These are phyloP conservation scores for Thelonectria discophora DNA, from an alignment of 2,329 filamentous ascomycete species.

Conservation along the genomic window DNA sequence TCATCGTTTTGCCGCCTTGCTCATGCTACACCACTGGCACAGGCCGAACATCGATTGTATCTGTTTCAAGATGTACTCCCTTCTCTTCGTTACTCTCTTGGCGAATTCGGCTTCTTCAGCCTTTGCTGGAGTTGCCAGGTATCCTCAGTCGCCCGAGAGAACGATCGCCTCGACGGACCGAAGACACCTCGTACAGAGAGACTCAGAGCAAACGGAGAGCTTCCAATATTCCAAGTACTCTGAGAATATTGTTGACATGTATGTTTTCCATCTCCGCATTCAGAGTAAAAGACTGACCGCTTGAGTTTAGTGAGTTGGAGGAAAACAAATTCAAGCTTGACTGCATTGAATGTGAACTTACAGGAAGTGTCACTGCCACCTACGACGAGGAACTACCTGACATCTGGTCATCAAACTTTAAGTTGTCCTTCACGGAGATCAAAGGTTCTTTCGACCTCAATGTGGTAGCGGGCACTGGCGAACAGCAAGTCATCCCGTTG, in stretches of 20 bases:
- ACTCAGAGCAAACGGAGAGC: background rate
- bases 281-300: background rate
- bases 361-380: background rate
- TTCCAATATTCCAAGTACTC: background rate
- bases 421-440: slow-evolving; percentile 4
- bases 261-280: background rate
- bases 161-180: background rate
- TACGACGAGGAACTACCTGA: slow-evolving; percentile 2
- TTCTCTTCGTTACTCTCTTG: background rate
- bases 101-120: background rate
- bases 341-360: slow-evolving; percentile 8
- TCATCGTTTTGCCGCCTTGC: background rate
- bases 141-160: background rate
- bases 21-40: background rate
- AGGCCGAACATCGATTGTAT: too few relatives aligned
- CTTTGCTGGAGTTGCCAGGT: background rate
- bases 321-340: background rate
- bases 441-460: background rate
- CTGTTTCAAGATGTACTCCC: background rate
- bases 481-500: background rate
- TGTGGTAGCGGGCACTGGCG: background rate
- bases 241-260: background rate
- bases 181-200: background rate
- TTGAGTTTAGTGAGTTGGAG: background rate
- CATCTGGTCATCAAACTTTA: slow-evolving; percentile 3